Conservation (phyloP, 495 filamentous ascomycete genomes). For the Xylaria flabelliformis region DNA sequence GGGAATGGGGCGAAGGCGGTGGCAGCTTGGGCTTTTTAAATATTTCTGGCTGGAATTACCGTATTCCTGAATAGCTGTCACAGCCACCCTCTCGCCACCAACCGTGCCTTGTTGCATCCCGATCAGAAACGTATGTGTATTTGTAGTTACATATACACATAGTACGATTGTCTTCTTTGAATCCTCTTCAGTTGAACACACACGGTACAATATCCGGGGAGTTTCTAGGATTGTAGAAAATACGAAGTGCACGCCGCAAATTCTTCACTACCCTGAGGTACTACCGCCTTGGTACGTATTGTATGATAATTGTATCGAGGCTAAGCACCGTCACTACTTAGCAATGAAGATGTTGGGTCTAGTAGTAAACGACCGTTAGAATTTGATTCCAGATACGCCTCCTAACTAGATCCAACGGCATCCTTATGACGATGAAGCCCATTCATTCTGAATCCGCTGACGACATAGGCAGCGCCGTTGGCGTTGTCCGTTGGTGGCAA, state of each 20-base stretch:
- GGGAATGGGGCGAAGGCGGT: neutral
- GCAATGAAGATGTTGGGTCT: neutral
- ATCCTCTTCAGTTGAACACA: neutral
- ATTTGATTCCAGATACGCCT: neutral
- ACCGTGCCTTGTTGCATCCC: slow-evolving; percentile 1
- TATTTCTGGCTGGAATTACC: neutral
- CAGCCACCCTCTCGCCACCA: slow-evolving; percentile 20
- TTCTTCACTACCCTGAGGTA: neutral
- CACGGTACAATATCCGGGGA: neutral
- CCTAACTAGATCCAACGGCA: slow-evolving; percentile 18
- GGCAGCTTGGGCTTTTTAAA: slow-evolving; percentile 3
- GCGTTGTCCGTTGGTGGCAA: slow-evolving; percentile 8
- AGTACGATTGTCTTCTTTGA: neutral
- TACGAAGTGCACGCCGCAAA: neutral
- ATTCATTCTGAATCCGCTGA: neutral
- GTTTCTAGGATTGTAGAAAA: neutral
- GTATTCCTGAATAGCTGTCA: slow-evolving; percentile 14
- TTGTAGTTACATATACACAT: neutral
- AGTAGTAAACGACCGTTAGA: neutral
- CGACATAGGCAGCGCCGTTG: neutral
- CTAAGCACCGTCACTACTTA: slow-evolving; percentile 1
- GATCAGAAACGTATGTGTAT: neutral
- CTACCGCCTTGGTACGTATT: neutral
- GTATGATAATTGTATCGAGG: neutral
- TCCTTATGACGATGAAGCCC: slow-evolving; percentile 15